Evolutionary conservation across 768 basidiomycete species (phyloP), one percentile per base, ranked within the genome.

Genomic region (Pholiota molesta): DNA sequence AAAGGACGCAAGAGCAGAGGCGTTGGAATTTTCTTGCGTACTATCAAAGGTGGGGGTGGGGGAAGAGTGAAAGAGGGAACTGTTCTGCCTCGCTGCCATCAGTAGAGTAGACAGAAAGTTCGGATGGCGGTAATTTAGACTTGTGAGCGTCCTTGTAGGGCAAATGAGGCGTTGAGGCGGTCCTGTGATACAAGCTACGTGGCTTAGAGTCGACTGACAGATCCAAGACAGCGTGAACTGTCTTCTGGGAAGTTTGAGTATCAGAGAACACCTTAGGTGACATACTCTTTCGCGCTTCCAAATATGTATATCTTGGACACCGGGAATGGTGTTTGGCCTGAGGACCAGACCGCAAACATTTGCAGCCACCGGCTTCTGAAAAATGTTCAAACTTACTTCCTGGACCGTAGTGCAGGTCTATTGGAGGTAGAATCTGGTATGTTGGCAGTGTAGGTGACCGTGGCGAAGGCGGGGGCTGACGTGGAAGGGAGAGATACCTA

Each of bases 21-120:
- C 58, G 77, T 74, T 35, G 79, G 77, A 31, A 76, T 62, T 64
- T 74, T 75, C 64, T 74, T 77, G 52, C 75, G 74, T 16, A 73
- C 68, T 28, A 73, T 68, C 21, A 79, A 71, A 29, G 79, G 77
- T 19, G 81, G 78, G 44, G 79, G 76, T 33, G 63, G 3, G 79
- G 79, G 64, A 81, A 81, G 33, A 76, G 70, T 17, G 77, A 74
- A 40, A 70, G 65, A 60, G 59, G 69, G 60, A 60, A 69, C 37
- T 62, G 47, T 52, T 63, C 64, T 35, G 63, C 51, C 52, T 68
- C 66, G 61, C 66, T 66, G 44, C 59, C 61, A 3, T 65, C 65
- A 2, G 35, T 61, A 16, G 69, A 70, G 58, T 53, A 57, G 9
- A 58, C 55, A 56, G 64, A 68, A 57, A 55, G 26, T 33, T 69